Evolutionary conservation across 2,329 filamentous ascomycete genomes (phyloP).

Genomic region (Sphaerostilbella broomeana): DNA sequence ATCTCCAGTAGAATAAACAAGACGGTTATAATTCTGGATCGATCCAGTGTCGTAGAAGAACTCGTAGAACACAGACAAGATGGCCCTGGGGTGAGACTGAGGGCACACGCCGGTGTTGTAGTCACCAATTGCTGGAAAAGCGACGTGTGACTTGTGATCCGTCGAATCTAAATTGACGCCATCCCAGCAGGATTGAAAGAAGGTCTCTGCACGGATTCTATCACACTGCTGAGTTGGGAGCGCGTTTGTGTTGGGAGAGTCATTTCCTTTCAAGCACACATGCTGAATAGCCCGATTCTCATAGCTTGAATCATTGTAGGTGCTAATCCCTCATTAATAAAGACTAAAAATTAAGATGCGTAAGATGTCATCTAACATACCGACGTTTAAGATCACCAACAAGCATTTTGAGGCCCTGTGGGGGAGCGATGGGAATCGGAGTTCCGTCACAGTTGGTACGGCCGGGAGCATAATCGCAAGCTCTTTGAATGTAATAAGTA

Average conservation of each 20-base stretch:
- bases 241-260: slow-evolving; percentile 32
- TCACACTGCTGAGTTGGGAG: slow-evolving; percentile 48
- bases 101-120: slow-evolving; percentile 14
- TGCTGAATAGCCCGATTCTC: slow-evolving; percentile 48
- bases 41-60: slow-evolving; percentile 37
- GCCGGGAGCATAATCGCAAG: slow-evolving; percentile 23
- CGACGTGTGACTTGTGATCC: slow-evolving; percentile 41
- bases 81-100: slow-evolving; percentile 34
- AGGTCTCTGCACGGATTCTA: slow-evolving; percentile 46
- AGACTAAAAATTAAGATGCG: neutral
- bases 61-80: slow-evolving; percentile 40
- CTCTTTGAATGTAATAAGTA: slow-evolving; percentile 22
- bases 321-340: slow-evolving; percentile 18
- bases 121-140: slow-evolving; percentile 20
- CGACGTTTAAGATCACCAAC: slow-evolving; percentile 50
- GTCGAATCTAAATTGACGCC: slow-evolving; percentile 47
- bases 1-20: slow-evolving; percentile 24
- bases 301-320: slow-evolving; percentile 36
- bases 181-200: slow-evolving; percentile 59
- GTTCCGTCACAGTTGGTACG: slow-evolving; percentile 18
- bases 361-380: slow-evolving; percentile 10
- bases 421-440: slow-evolving; percentile 47
- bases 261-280: slow-evolving; percentile 43
- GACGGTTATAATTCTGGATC: slow-evolving; percentile 22
- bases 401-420: slow-evolving; percentile 58